phyloP scores from a whole-genome alignment of 176 grass and related monocot genomes.

The Oryza meridionalis region DNA sequence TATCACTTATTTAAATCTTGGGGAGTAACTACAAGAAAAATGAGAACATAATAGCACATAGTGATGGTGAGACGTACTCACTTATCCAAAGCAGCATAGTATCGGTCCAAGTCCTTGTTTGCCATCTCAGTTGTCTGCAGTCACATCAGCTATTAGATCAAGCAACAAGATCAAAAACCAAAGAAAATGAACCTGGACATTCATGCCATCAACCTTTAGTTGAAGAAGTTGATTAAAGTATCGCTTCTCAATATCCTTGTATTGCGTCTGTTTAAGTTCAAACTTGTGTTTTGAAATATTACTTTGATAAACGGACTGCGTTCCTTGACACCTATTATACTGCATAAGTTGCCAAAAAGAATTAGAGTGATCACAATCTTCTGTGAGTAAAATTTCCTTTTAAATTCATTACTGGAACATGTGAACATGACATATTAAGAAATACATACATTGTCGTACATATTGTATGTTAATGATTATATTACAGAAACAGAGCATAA shows the following conservation, averaged over 20 bases:
- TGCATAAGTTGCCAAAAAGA: constrained; percentile 48
- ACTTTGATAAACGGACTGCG: constrained; percentile 84
- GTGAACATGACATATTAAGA: background rate
- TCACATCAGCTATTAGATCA: constrained; percentile 33
- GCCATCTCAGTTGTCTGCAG: constrained; percentile 96
- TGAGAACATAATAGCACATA: background rate
- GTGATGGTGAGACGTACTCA: constrained; percentile 30
- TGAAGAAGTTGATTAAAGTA: constrained; percentile 94
- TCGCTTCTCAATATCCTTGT: constrained; percentile 89
- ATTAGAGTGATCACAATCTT: constrained; percentile 27
- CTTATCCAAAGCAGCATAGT: constrained; percentile 95
- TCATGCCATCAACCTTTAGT: constrained; percentile 74
- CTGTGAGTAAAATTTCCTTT: background rate
- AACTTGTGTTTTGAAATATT: constrained; percentile 91
- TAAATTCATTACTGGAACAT: background rate
- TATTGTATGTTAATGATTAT: constrained; percentile 22
- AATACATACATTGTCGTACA: constrained; percentile 7
- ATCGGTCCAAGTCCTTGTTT: constrained; percentile 96
- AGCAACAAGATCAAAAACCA: constrained; percentile 36
- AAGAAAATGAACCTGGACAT: constrained; percentile 34
- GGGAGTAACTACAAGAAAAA: constrained; percentile 2
- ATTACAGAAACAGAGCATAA: background rate
- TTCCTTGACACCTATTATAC: constrained; percentile 92
- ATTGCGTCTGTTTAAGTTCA: constrained; percentile 92
- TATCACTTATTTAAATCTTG: background rate